Conservation (phyloP, 192 early-diverging fungal species). For the Helicostylum pulchrum region DNA sequence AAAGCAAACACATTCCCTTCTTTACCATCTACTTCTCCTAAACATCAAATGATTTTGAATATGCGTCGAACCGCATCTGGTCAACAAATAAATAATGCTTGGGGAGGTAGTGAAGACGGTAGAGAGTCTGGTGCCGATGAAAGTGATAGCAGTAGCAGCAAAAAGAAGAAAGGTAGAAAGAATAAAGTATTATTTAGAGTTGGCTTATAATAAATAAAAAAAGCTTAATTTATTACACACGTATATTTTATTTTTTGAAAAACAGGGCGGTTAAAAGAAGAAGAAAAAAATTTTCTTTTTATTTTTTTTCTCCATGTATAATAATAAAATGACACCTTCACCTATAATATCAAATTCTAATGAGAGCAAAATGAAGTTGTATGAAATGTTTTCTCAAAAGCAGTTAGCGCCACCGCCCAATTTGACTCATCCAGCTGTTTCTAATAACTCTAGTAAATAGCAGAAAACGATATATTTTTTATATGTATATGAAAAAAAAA, state of each 20-base stretch:
- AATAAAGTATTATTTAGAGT: conserved; percentile 13
- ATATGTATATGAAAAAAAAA: background rate
- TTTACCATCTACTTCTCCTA: conserved; percentile 27
- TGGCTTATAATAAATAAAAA: conserved; percentile 7
- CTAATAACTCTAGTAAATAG: background rate
- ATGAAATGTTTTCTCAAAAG: conserved; percentile 17
- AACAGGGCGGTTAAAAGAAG: too few relatives aligned
- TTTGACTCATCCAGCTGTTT: background rate
- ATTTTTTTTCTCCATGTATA: too few relatives aligned
- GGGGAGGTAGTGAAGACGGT: background rate
- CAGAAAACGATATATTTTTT: too few relatives aligned
- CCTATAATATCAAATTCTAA: background rate
- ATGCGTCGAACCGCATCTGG: conserved; percentile 25
- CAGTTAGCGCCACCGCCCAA: conserved; percentile 2
- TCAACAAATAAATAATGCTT: background rate
- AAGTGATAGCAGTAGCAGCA: background rate
- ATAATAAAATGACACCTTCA: background rate
- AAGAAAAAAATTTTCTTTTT: too few relatives aligned
- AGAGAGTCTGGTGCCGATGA: background rate
- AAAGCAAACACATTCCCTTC: conserved; percentile 28
- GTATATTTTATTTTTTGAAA: background rate
- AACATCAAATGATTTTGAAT: conserved; percentile 21
- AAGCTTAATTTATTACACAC: background rate
- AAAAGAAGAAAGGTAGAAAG: conserved; percentile 13
- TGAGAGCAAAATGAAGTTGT: conserved; percentile 2